phyloP scores from a whole-genome alignment of 176 grass and related monocot genomes.

The Cenchrus purpureus region DNA sequence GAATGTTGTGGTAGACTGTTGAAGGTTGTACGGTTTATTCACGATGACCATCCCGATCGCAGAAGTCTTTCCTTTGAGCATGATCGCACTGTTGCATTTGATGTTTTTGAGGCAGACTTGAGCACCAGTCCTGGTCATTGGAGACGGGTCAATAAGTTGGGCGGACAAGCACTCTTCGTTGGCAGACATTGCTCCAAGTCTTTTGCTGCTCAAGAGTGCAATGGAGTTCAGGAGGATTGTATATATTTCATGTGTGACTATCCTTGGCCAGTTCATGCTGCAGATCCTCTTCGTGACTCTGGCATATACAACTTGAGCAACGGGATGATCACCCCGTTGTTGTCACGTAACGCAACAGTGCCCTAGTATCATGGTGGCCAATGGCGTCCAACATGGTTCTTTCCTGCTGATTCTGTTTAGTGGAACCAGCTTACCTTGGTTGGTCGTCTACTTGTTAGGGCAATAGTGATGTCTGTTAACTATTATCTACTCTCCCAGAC shows the following conservation, averaged over 20 bases:
- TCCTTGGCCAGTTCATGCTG: background rate
- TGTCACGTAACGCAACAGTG: too few relatives aligned
- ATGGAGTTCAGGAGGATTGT: conserved; percentile 14
- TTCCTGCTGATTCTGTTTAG: background rate
- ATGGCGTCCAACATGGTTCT: background rate
- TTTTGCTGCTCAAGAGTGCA: background rate
- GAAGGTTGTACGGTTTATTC: background rate
- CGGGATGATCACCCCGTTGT: too few relatives aligned
- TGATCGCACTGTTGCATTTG: background rate
- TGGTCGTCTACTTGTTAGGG: too few relatives aligned
- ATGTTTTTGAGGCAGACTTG: conserved; percentile 12
- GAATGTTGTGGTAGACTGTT: background rate
- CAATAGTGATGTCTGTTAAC: too few relatives aligned
- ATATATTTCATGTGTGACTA: conserved; percentile 34
- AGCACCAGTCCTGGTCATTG: background rate
- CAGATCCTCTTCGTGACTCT: background rate
- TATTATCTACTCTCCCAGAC: too few relatives aligned
- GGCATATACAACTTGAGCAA: background rate
- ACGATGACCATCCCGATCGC: too few relatives aligned
- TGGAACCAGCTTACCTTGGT: background rate
- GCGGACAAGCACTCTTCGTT: background rate
- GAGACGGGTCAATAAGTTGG: background rate
- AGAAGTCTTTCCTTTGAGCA: background rate
- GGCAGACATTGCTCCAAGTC: background rate
- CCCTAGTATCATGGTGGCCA: too few relatives aligned